A percentile compares a stretch with the other conserved stretches of the same genome.
These are phyloP conservation scores for Ophiostoma tasmaniense DNA, from an alignment of 2,329 filamentous ascomycete species.

Conservation along the genomic window DNA sequence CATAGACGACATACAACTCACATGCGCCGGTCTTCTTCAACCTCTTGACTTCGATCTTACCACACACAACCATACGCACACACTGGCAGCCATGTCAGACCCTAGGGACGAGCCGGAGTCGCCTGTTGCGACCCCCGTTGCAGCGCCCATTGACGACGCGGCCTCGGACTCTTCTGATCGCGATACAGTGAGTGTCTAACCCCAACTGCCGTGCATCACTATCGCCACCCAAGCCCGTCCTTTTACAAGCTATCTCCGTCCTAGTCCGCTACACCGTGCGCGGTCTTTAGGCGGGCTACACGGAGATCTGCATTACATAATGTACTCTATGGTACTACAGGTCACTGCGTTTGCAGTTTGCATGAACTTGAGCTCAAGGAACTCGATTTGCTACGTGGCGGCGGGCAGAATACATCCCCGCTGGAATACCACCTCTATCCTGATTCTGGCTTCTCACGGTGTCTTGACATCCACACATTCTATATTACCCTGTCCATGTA, in stretches of 20 bases:
- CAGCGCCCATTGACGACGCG: slow-evolving; percentile 1
- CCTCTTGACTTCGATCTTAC: not conserved
- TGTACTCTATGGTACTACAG: not conserved
- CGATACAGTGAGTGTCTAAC: slow-evolving; percentile 17
- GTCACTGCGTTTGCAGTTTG: slow-evolving; percentile 12
- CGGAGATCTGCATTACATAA: slow-evolving; percentile 11
- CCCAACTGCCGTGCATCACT: not conserved
- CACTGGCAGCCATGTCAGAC: slow-evolving; percentile 16
- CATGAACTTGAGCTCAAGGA: slow-evolving; percentile 10
- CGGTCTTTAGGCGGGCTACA: not conserved
- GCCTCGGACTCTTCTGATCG: slow-evolving; percentile 16
- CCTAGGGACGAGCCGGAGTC: slow-evolving; percentile 15
- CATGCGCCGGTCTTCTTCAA: not conserved
- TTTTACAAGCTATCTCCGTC: not conserved
- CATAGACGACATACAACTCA: not conserved
- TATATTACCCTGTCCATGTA: not conserved
- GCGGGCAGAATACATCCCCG: not conserved
- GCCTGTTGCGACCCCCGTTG: slow-evolving; percentile 9
- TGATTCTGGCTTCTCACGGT: not conserved
- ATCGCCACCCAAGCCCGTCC: not conserved
- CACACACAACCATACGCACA: not conserved
- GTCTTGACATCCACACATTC: not conserved
- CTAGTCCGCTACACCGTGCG: slow-evolving; percentile 1
- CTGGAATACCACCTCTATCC: not conserved
- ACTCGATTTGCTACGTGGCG: slow-evolving; percentile 7